phyloP scores from a whole-genome alignment of 2,329 filamentous ascomycete genomes.

The Alternaria metachromatica region DNA sequence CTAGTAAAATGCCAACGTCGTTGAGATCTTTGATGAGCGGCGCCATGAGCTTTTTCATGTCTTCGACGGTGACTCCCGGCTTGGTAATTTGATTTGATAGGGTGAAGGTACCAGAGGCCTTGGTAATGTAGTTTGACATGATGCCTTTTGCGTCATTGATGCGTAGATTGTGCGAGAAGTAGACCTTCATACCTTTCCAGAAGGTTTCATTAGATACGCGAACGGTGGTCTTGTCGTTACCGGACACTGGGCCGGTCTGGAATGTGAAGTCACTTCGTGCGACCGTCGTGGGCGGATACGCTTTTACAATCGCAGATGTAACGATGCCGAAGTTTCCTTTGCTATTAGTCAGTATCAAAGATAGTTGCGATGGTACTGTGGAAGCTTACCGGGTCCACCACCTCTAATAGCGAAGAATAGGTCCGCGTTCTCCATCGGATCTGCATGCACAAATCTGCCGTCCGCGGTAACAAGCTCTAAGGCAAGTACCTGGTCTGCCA shows the following conservation, averaged over 20 bases:
- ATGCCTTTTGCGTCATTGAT: conserved; percentile 33
- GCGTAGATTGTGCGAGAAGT: conserved; percentile 32
- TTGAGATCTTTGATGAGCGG: conserved; percentile 31
- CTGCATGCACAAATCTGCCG: conserved; percentile 33
- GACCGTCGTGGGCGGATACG: conserved; percentile 30
- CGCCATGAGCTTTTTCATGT: conserved; percentile 25
- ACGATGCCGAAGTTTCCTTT: conserved; percentile 39
- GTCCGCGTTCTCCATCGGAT: conserved; percentile 30
- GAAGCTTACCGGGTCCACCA: conserved; percentile 34
- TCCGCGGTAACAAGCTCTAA: conserved; percentile 35
- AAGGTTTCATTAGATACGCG: conserved; percentile 32
- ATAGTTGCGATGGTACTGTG: not conserved
- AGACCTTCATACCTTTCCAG: conserved; percentile 30
- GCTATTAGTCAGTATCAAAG: not conserved
- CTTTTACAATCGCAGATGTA: conserved; percentile 36
- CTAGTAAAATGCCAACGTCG: conserved; percentile 22
- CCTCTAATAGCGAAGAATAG: conserved; percentile 41
- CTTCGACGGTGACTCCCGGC: conserved; percentile 18
- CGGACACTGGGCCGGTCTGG: conserved; percentile 25
- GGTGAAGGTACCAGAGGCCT: conserved; percentile 20
- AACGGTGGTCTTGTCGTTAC: conserved; percentile 23
- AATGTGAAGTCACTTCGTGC: conserved; percentile 38
- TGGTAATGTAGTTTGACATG: conserved; percentile 32
- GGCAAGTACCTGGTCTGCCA: conserved; percentile 36
- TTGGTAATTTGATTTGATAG: conserved; percentile 27